Evolutionary conservation across 176 grass and related monocot genomes (phyloP).

Genomic region (barley (Hordeum vulgare)): MorexV3_pseudomolecules_assembly NC_058519.1:637057409-637057908

Average conservation of each 20-base stretch:
- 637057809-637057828: not conserved
- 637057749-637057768: not conserved
- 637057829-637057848: not conserved
- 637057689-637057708: slow-evolving; percentile 29
- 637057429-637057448: too few species aligned
- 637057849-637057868: slow-evolving; percentile 27
- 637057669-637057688: not conserved
- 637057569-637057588: not conserved
- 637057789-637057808: not conserved
- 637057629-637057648: not conserved
- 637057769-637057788: not conserved
- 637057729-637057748: not conserved
- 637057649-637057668: not conserved
- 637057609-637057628: not conserved
- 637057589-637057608: not conserved
- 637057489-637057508: not conserved
- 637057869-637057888: not conserved
- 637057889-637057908: slow-evolving; percentile 18
- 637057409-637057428: too few species aligned
- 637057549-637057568: not conserved
- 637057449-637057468: too few species aligned
- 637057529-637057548: not conserved
- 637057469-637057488: too few species aligned
- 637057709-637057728: not conserved
- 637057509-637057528: not conserved